Conservation (phyloP, 2,329 filamentous ascomycete genomes). For the Daldinia sp. region DNA sequence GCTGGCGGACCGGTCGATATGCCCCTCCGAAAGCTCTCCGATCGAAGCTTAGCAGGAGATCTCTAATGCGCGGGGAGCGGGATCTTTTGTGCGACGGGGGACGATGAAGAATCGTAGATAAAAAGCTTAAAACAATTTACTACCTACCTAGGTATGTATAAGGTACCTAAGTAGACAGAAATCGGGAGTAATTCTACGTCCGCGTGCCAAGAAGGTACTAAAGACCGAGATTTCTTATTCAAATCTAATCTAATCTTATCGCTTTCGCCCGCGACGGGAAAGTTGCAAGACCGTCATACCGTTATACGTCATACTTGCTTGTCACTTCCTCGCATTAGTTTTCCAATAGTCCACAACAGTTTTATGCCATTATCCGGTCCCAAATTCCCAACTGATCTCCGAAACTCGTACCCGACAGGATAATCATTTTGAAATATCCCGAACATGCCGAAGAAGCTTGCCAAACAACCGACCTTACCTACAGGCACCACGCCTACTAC, state of each 20-base stretch:
- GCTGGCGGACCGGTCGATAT: constrained; percentile 3
- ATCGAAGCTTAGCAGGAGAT: constrained; percentile 5
- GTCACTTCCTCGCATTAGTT: neutral
- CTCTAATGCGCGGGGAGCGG: neutral
- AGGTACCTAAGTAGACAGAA: neutral
- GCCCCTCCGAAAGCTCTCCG: constrained; percentile 16
- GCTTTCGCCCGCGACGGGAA: neutral
- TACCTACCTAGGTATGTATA: no score
- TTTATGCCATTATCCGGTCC: neutral
- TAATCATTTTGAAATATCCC: neutral
- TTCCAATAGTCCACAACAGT: neutral
- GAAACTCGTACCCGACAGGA: neutral
- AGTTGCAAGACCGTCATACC: neutral
- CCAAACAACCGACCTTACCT: constrained; percentile 43
- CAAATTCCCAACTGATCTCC: neutral
- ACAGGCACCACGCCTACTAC: constrained; percentile 39
- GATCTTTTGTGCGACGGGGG: neutral
- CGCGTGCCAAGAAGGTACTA: neutral
- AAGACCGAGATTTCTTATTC: no score
- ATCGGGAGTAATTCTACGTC: neutral
- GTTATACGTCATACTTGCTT: no score
- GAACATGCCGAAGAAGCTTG: constrained; percentile 40
- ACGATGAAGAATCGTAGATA: neutral
- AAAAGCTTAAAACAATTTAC: no score
- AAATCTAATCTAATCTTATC: constrained; percentile 6